Evolutionary conservation across 495 filamentous ascomycete species (phyloP), one percentile per base, ranked within the genome.

Genomic region (Xylaria flabelliformis): DNA sequence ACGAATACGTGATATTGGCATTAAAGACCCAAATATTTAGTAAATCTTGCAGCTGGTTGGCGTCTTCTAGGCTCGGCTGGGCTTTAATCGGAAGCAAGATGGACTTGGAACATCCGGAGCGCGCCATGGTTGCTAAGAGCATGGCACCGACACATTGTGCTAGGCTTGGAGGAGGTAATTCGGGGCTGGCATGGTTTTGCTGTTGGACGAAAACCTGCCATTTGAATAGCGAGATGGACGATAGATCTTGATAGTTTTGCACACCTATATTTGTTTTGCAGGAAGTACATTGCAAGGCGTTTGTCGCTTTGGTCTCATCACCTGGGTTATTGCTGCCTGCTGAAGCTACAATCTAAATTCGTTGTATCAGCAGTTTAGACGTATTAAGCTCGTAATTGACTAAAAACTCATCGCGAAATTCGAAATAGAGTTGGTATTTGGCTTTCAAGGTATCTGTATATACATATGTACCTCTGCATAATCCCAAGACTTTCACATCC

Each of bases 11-110:
- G 32, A 94, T 85, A 73, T 91, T 85, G 24, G 87, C 86, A 69
- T 91, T 94, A 73, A 95, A 91, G 13, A 92, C 84, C 93, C 93
- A 95, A 13, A 88, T 71, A 59, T 88, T 81, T 41, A 86, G 74
- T 32, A 83, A 26, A n/a, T 53, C 41, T 41, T 15, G 36, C 12
- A 17, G 0, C 15, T 41, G 50, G 32, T 4, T 67, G 6, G n/a
- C 41, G 2, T 41, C 51, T 67, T 58, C 29, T 4, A 42, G 42
- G 72, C 55, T 32, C 70, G 41, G 34, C 32, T 74, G 71, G 4
- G 48, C 48, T 34, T 78, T 75, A 21, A 85, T 80, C 0, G 86
- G 85, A 17, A 81, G 77, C 1, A 86, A 74, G 39, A 87, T 77
- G 1, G 84, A 85, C 72, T 85, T 85, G 41, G 85, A 83, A n/a